A percentile compares a stretch with the other conserved stretches of the same genome.
Evolutionary conservation across 208 protist species (phyloP).

Genomic region (Crithidia brevicula): DNA sequence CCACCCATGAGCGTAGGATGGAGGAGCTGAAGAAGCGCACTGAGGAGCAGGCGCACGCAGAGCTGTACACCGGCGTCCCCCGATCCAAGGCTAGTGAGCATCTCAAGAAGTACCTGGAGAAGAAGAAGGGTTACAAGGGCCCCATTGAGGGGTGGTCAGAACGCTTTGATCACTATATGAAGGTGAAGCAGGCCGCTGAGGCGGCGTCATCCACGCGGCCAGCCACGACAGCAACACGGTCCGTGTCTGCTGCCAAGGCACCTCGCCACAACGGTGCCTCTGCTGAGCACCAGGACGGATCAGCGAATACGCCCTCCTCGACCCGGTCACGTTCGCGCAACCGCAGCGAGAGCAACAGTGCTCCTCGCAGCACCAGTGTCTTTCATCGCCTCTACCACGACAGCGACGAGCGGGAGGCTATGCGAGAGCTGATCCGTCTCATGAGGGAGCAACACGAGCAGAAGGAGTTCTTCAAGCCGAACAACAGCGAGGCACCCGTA

Average conservation of each 20-base stretch:
- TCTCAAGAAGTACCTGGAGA: conserved; percentile 40
- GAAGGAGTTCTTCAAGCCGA: conserved; percentile 32
- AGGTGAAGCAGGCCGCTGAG: conserved; percentile 16
- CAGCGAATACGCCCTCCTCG: neutral
- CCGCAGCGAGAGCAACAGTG: neutral
- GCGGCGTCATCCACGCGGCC: neutral
- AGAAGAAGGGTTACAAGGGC: conserved; percentile 46
- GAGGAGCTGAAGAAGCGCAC: conserved; percentile 29
- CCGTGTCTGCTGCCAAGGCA: neutral
- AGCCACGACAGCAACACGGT: no score
- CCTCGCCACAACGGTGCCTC: neutral
- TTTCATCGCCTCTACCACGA: conserved; percentile 52
- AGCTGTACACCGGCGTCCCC: conserved; percentile 12
- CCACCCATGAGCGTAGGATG: neutral
- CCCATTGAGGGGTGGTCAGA: conserved; percentile 48
- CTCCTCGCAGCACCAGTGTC: conserved; percentile 21
- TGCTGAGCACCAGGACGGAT: neutral
- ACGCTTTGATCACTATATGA: conserved; percentile 45
- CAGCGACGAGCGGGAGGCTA: conserved; percentile 27
- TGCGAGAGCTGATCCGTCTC: conserved; percentile 32
- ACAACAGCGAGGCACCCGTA: neutral
- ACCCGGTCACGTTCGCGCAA: neutral
- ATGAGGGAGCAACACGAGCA: conserved; percentile 40
- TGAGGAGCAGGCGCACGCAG: conserved; percentile 18
- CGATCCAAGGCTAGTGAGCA: conserved; percentile 27